phyloP scores from a whole-genome alignment of 768 basidiomycete species.

The Polyporus arcularius region DNA sequence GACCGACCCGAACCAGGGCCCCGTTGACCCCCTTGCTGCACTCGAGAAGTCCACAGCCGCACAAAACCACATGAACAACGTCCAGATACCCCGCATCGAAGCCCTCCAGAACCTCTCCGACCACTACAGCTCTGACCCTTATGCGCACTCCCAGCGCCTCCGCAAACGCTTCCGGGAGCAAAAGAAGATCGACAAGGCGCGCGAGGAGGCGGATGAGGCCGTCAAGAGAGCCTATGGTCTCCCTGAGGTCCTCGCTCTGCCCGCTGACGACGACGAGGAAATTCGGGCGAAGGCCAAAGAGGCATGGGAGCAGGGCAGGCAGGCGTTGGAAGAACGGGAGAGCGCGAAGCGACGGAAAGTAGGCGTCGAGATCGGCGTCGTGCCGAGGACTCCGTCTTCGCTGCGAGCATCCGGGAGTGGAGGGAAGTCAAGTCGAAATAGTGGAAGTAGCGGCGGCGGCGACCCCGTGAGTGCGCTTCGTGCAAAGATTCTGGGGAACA shows the following conservation, averaged over 20 bases:
- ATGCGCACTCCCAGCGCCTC: slow-evolving; percentile 69
- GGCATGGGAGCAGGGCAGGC: slow-evolving; percentile 58
- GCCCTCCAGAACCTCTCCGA: slow-evolving; percentile 77
- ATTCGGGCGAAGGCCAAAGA: slow-evolving; percentile 60
- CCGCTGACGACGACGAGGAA: slow-evolving; percentile 60
- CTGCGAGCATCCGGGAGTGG: neutral
- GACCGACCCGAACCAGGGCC: slow-evolving; percentile 61
- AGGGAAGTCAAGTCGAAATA: neutral
- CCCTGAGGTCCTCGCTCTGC: slow-evolving; percentile 63
- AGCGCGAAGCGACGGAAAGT: slow-evolving; percentile 49
- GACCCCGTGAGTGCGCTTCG: slow-evolving; percentile 40
- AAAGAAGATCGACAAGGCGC: slow-evolving; percentile 77
- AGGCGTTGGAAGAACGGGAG: slow-evolving; percentile 45
- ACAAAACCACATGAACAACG: slow-evolving; percentile 68
- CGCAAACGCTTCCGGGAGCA: slow-evolving; percentile 84
- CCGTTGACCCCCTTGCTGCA: slow-evolving; percentile 83
- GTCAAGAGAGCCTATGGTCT: slow-evolving; percentile 79
- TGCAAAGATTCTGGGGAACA: slow-evolving; percentile 60
- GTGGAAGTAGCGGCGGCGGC: slow-evolving; percentile 15
- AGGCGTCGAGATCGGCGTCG: slow-evolving; percentile 17
- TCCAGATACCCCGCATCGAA: slow-evolving; percentile 80
- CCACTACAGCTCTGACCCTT: slow-evolving; percentile 84
- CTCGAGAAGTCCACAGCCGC: slow-evolving; percentile 88
- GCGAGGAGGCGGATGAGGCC: slow-evolving; percentile 66
- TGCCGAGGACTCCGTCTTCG: slow-evolving; percentile 9